A percentile compares a stretch with the other conserved stretches of the same genome.
Conservation (phyloP, 2,329 filamentous ascomycete genomes). For the Blastomyces emzantsi region DNA sequence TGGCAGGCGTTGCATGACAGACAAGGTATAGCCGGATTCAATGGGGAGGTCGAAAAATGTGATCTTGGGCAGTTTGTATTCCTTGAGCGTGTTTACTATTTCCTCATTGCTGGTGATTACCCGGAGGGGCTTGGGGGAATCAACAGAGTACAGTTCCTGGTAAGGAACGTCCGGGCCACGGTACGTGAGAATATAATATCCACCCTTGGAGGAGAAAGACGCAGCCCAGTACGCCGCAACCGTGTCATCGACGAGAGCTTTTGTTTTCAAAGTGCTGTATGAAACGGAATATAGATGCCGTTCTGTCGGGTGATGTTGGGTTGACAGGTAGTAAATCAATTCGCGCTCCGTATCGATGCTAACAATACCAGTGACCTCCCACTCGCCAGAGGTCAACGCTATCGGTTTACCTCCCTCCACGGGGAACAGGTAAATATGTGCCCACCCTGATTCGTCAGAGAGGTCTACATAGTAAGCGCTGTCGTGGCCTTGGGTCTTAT, state of each 20-base stretch:
- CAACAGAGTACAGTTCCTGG: slow-evolving; percentile 53
- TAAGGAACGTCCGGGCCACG: slow-evolving; percentile 59
- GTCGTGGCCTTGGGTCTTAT: slow-evolving; percentile 27
- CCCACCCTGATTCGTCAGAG: slow-evolving; percentile 57
- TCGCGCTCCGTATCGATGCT: slow-evolving; percentile 50
- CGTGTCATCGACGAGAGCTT: slow-evolving; percentile 53
- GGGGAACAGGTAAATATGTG: slow-evolving; percentile 56
- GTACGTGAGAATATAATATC: slow-evolving; percentile 59
- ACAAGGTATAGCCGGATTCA: slow-evolving; percentile 52
- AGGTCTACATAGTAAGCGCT: slow-evolving; percentile 55
- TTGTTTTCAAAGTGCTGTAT: slow-evolving; percentile 46
- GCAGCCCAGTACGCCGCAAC: slow-evolving; percentile 53
- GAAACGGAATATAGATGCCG: slow-evolving; percentile 59
- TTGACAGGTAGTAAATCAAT: slow-evolving; percentile 57
- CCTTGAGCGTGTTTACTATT: slow-evolving; percentile 46
- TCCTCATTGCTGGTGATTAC: slow-evolving; percentile 53
- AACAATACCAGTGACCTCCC: slow-evolving; percentile 54
- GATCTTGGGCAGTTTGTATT: slow-evolving; percentile 56
- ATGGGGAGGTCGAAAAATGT: slow-evolving; percentile 55
- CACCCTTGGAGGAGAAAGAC: slow-evolving; percentile 53
- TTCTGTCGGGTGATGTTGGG: slow-evolving; percentile 57
- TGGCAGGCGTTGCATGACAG: slow-evolving; percentile 57
- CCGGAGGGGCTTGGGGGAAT: slow-evolving; percentile 47
- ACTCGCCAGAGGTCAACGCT: slow-evolving; percentile 55
- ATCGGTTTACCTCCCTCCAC: slow-evolving; percentile 47